These are phyloP conservation scores for Trichosporon sp. DNA, from an alignment of 1,284 basidiomycete genomes.

Conservation along the genomic window DNA sequence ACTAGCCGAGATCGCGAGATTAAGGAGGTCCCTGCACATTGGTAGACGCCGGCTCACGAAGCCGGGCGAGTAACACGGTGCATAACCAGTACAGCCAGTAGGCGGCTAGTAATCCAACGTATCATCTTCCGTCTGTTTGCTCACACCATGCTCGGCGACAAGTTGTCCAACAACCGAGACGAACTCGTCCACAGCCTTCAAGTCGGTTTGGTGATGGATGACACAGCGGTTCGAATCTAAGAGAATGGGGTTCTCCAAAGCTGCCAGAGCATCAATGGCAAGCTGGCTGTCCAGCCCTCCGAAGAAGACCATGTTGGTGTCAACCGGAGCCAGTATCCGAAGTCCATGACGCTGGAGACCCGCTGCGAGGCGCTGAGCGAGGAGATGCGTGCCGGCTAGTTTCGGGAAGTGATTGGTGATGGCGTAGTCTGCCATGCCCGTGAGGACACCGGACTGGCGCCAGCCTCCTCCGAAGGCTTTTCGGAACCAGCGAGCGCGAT, in stretches of 20 bases:
- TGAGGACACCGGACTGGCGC: slow-evolving; percentile 84
- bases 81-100: too few relatives aligned
- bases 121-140: neutral
- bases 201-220: slow-evolving; percentile 81
- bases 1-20: slow-evolving; percentile 2
- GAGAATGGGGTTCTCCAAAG: slow-evolving; percentile 69
- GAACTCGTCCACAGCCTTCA: slow-evolving; percentile 64
- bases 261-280: slow-evolving; percentile 65
- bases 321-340: slow-evolving; percentile 72
- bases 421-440: slow-evolving; percentile 81
- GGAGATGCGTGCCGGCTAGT: slow-evolving; percentile 72
- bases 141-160: neutral
- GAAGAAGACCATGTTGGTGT: slow-evolving; percentile 76
- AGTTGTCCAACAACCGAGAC: slow-evolving; percentile 15
- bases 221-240: slow-evolving; percentile 68
- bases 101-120: slow-evolving; percentile 1
- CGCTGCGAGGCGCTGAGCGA: slow-evolving; percentile 70
- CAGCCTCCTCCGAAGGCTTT: slow-evolving; percentile 96
- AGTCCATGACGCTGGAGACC: slow-evolving; percentile 78
- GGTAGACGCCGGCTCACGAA: neutral
- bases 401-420: slow-evolving; percentile 80
- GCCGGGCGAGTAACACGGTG: neutral
- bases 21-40: neutral
- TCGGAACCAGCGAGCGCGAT: slow-evolving; percentile 78
- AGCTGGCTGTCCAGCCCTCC: slow-evolving; percentile 68